Conservation (phyloP, 2,329 filamentous ascomycete species). For the Claviceps africana region DNA sequence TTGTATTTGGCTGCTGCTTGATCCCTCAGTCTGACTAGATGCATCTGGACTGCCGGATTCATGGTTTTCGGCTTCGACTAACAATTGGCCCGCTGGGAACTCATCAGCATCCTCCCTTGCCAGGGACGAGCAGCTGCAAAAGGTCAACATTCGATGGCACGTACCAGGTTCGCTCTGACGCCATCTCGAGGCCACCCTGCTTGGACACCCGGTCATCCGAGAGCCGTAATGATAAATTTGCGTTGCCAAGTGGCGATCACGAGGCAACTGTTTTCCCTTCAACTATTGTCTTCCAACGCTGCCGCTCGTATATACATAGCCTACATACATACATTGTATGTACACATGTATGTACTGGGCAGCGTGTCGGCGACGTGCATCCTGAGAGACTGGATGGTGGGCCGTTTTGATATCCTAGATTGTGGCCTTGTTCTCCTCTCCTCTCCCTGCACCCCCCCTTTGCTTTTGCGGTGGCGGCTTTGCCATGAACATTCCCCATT, state of each 20-base stretch:
- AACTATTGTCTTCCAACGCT: not conserved
- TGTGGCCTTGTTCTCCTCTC: not conserved
- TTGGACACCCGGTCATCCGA: not conserved
- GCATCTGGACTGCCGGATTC: not conserved
- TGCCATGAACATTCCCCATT: slow-evolving; percentile 1
- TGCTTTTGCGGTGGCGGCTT: slow-evolving; percentile 5
- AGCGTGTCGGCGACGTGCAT: not conserved
- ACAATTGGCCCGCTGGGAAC: not conserved
- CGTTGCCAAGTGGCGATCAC: not conserved
- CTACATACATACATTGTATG: not conserved
- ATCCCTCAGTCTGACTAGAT: slow-evolving; percentile 3
- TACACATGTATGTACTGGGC: not conserved
- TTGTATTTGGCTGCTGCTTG: not conserved
- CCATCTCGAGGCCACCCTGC: slow-evolving; percentile 1
- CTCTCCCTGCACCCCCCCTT: not conserved
- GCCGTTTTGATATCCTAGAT: slow-evolving; percentile 1
- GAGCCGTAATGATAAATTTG: not conserved
- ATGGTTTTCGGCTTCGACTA: not conserved
- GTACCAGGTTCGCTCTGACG: slow-evolving; percentile 1
- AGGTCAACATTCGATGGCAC: not conserved
- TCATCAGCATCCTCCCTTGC: not conserved
- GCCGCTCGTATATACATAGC: not conserved
- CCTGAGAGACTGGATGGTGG: not conserved
- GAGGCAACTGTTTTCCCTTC: not conserved
- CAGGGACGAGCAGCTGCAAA: not conserved